Evolutionary conservation across 2,329 filamentous ascomycete genomes (phyloP), one percentile per base, ranked within the genome.

Genomic region (Monascus ruber): DNA sequence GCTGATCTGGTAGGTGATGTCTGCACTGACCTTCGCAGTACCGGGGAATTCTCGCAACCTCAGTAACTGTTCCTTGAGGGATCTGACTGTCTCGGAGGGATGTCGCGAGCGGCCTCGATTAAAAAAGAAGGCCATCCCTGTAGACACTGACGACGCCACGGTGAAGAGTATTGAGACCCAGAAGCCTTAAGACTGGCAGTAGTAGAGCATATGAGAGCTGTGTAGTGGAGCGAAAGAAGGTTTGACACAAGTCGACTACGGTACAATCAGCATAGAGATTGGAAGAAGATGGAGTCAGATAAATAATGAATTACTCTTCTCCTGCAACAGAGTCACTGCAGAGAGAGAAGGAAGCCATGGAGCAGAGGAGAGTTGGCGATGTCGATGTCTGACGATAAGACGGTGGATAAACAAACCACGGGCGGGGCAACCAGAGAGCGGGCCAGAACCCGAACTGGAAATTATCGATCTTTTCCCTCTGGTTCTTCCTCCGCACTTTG

Each of bases 61-160:
- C 40, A 67, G 53, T 24, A 83, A 67, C 40, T 80, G 66, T 42
- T 84, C 79, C 53, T 79, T 81, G 35, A 79, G 74, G 33, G 72
- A 69, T 61, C 71, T 69, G 43, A 74, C 70, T 58, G 83, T 65
- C 58, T 85, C 76, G 48, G 73, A 65, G 45, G 74, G 70, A 48
- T 71, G 71, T 60, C 80, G 77, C 52, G 76, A 71, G 49, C 73
- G 73, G 51, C 72, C 73, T 44, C 78, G 69, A 43, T 71, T 72
- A 57, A 84, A 84, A 40, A 84, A 66, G 64, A 84, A 85, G 34
- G 80, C 77, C 81, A 85, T 85, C 46, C 40, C 45, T 39, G 40
- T 43, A 42, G 42, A 34, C 43, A 36, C 39, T 37, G 49, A 41
- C 36, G 37, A 37, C 34, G 39, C 7, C 29, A 33, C 32, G 10